Base-by-base conservation (phyloP, 768 basidiomycete species). In the Mycena alexandri region DNA sequence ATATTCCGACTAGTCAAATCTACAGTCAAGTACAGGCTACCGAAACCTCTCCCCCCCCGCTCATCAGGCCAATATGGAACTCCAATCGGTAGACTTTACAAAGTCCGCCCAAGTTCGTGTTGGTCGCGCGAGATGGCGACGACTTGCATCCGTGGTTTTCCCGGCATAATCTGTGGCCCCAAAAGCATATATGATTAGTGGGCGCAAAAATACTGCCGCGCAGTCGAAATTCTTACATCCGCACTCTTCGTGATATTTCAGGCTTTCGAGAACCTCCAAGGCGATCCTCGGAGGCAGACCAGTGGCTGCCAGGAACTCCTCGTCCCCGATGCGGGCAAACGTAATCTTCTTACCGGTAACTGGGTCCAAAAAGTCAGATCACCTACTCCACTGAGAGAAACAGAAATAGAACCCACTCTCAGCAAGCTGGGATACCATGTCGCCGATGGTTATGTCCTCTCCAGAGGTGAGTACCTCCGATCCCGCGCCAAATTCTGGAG, bases 241-340 rank as follows among this genome's bases (percentile, higher is more conserved):
- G 21, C 41, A 66, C 36, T 61, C 60, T 29, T 66, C 65, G 44
- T 66, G 65, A n/a, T 66, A 66, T 66, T 60, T 66, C 43, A 66
- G 11, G 47, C 65, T 66, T 52, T 66, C 65, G 6, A 66, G 65
- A n/a, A 66, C 38, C 25, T 66, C 65, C 52, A 60, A 19, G 17
- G 65, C 58, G 24, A 66, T 24, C n/a, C 33, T 55, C 8, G 43
- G 19, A 41, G 58, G 58, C 33, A 54, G 34, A 2, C 64, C 64
- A 14, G 64, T 65, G 13, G 64, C 57, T 14, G 42, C 19, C 52
- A 60, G 36, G 36, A 65, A 65, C 9, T 65, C 57, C 12, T 53
- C 44, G 64, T 65, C 64, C 33, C 51, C 41, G 29, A 54, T 54
- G 10, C 25, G 58, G 5, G 42, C 44, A 17, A 53, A 65, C 2